A percentile compares a stretch with the other conserved stretches of the same genome.
phyloP scores from a whole-genome alignment of 2,329 filamentous ascomycete genomes.

The Penicillium sclerotiorum region DNA sequence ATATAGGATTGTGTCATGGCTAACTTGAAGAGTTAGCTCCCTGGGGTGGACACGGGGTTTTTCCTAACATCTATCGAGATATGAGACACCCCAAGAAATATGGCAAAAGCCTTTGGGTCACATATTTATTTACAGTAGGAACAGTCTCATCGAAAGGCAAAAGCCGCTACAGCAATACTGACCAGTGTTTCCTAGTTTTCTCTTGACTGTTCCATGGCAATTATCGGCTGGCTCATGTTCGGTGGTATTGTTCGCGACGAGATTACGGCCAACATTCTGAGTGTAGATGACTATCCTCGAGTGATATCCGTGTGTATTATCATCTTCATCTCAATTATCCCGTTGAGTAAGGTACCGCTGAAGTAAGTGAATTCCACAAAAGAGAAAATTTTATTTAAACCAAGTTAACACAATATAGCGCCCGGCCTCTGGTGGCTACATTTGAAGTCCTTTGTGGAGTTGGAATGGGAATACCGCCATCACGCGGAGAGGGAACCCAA shows the following conservation, averaged over 20 bases:
- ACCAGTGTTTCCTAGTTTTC: slow-evolving; percentile 58
- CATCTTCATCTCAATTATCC: slow-evolving; percentile 86
- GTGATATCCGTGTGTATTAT: slow-evolving; percentile 77
- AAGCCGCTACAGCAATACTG: slow-evolving; percentile 4
- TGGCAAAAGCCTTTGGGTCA: slow-evolving; percentile 70
- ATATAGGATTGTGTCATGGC: background rate
- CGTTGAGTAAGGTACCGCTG: slow-evolving; percentile 90
- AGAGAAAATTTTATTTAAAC: background rate
- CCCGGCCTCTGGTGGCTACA: slow-evolving; percentile 83
- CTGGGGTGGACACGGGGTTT: slow-evolving; percentile 72
- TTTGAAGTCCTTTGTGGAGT: slow-evolving; percentile 79
- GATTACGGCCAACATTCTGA: slow-evolving; percentile 86
- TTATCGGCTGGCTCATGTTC: slow-evolving; percentile 91
- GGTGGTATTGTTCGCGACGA: slow-evolving; percentile 85
- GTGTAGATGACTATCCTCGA: slow-evolving; percentile 71
- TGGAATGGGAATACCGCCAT: slow-evolving; percentile 52
- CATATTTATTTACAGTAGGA: slow-evolving; percentile 80
- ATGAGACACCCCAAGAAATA: slow-evolving; percentile 86
- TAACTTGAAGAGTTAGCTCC: slow-evolving; percentile 49
- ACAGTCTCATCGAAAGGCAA: background rate
- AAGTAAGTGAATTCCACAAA: slow-evolving; percentile 61
- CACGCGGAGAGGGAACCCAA: slow-evolving; percentile 49
- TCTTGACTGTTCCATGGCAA: slow-evolving; percentile 78
- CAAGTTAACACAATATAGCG: slow-evolving; percentile 50
- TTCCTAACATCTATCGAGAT: slow-evolving; percentile 81